These are phyloP conservation scores for Taphrina deformans DNA, from an alignment of 1,139 yeast species.

Conservation along the genomic window DNA sequence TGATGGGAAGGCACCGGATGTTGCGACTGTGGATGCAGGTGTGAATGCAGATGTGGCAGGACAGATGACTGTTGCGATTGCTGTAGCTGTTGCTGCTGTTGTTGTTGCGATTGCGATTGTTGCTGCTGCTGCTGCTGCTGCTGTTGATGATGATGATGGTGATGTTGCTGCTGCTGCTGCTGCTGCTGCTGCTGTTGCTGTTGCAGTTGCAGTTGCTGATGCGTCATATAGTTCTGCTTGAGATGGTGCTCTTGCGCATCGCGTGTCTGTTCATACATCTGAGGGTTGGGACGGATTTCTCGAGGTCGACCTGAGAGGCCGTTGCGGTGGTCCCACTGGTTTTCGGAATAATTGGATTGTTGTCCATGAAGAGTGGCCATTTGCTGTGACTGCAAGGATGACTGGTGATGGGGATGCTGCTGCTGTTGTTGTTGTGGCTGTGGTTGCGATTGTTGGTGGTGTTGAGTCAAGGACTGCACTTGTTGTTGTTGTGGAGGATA, in stretches of 20 bases:
- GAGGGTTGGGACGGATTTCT: conserved; percentile 12
- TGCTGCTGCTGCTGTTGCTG: too few relatives aligned
- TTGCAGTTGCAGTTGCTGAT: background rate
- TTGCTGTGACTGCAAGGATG: background rate
- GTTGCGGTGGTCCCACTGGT: conserved; percentile 10
- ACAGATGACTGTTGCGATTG: background rate
- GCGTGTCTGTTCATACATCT: background rate
- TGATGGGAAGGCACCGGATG: background rate
- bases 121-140: too few relatives aligned
- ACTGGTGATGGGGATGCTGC: background rate
- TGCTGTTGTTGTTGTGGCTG: conserved; percentile 1
- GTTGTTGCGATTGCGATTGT: too few relatives aligned
- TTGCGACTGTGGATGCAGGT: background rate
- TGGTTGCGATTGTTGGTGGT: background rate
- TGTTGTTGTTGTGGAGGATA: background rate
- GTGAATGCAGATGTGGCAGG: background rate
- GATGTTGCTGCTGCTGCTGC: too few relatives aligned
- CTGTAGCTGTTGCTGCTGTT: too few relatives aligned
- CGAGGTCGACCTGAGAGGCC: conserved; percentile 4
- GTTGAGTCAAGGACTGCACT: background rate
- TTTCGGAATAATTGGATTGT: background rate
- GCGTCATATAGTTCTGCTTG: background rate
- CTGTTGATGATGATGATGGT: too few relatives aligned
- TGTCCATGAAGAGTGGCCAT: background rate
- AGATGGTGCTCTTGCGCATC: conserved; percentile 2